Base-by-base conservation (phyloP, 202 grass and related monocot species). In the Cymbopogon flexuosus region DNA sequence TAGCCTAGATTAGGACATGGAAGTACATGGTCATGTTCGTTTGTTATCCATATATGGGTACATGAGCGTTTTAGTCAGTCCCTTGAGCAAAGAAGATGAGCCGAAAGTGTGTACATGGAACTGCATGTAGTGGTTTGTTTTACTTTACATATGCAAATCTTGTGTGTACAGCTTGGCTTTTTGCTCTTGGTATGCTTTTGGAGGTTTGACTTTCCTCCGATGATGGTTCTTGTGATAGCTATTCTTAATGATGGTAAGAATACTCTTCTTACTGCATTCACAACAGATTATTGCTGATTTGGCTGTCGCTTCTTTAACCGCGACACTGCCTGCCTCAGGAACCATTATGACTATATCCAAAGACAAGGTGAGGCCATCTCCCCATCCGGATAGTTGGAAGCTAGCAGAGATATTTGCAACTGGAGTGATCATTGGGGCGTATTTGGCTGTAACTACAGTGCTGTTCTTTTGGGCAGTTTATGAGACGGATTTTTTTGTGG, bases 271-370 rank as follows among this genome's bases (percentile, higher is more conserved):
- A 33, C 33, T 70, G 62, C 8, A 70, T 52, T 67, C 6, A 39
- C 46, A 36, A 80, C 8, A 75, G 27, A 16, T 33, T 14, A 16
- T 73, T 80, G 42, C 19, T 34, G 11, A 63, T 75, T 37, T 49
- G 22, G 16, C 42, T 36, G 30, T 61, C 1, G 8, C 40, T 45
- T 65, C 7, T n/a, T 47, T 21, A 77, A 56, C n/a, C 4, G 22
- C 24, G 18, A 16, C 64, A 37, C 65, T 89, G 54, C 31, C 51
- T 71, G 42, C 31, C 27, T 70, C 79, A 93, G 91, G 91, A 65
- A 90, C 91, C 46, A 93, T 93, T 34, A 90, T 93, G 91, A 93
- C 91, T 64, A 93, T 90, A 70, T 93, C 91, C 39, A 93, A 93
- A 79, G 91, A 93, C 49, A 85, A 79, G 60, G 88, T 93, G 24